A percentile compares a stretch with the other conserved stretches of the same genome.
phyloP scores from a whole-genome alignment of 805 yeast species.

The Kregervanrija pseudodelftensis region DNA sequence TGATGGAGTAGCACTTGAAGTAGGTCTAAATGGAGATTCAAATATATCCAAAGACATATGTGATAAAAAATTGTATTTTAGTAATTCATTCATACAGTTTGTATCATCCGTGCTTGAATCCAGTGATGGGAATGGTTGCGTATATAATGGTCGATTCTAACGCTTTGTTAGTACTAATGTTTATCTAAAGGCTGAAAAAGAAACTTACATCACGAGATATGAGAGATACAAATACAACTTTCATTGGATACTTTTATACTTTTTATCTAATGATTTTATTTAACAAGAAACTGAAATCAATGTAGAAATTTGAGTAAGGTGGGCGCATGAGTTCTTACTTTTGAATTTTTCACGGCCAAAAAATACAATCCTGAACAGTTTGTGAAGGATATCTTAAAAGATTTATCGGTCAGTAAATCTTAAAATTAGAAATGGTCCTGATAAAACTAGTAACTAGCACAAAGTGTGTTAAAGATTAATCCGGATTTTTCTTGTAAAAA shows the following conservation, averaged over 20 bases:
- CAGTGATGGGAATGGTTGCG: conserved; percentile 40
- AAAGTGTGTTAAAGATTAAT: too few species aligned
- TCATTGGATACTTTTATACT: conserved; percentile 12
- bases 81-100: conserved; percentile 34
- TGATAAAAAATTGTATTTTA: conserved; percentile 63
- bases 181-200: neutral
- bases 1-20: conserved; percentile 22
- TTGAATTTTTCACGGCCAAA: too few species aligned
- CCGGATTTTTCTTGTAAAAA: too few species aligned
- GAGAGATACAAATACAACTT: conserved; percentile 47
- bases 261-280: neutral
- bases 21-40: conserved; percentile 41
- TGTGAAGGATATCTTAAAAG: too few species aligned
- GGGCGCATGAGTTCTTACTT: too few species aligned
- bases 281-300: neutral
- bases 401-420: too few species aligned
- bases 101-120: conserved; percentile 7
- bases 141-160: conserved; percentile 50
- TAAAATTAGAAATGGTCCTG: too few species aligned
- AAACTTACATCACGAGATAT: conserved; percentile 44
- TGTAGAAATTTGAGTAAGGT: too few species aligned
- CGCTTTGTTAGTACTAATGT: conserved; percentile 1
- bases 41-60: conserved; percentile 72
- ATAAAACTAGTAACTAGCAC: too few species aligned
- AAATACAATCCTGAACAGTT: too few species aligned